Evolutionary conservation across 2,329 filamentous ascomycete species (phyloP).

Genomic region (Colletotrichum lini): DNA sequence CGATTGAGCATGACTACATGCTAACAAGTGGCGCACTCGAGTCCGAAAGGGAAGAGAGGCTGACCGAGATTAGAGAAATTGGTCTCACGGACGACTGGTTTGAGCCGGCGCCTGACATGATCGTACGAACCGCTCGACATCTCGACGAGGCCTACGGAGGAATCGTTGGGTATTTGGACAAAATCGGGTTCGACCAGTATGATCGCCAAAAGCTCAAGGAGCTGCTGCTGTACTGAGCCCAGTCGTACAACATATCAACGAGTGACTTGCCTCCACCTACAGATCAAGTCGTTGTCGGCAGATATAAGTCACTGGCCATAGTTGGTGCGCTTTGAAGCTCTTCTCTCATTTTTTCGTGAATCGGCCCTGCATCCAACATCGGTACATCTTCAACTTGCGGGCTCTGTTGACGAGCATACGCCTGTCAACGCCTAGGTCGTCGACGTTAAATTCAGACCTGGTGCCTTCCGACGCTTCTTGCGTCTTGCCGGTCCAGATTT

Average conservation of each 20-base stretch:
- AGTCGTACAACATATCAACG: background rate
- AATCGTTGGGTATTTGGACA: constrained; percentile 74
- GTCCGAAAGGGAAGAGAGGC: constrained; percentile 72
- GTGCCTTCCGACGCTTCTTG: constrained; percentile 48
- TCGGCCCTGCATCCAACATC: constrained; percentile 92
- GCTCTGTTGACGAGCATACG: constrained; percentile 94
- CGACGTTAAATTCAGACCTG: constrained; percentile 73
- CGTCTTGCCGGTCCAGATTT: constrained; percentile 78
- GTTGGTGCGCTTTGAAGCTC: constrained; percentile 13
- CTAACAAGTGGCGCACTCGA: constrained; percentile 73
- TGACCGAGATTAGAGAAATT: constrained; percentile 78
- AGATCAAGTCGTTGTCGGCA: background rate
- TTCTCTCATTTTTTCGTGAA: constrained; percentile 77
- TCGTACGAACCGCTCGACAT: constrained; percentile 70
- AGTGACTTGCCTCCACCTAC: background rate
- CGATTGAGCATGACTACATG: constrained; percentile 80
- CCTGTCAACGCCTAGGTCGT: constrained; percentile 87
- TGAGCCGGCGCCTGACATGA: constrained; percentile 74
- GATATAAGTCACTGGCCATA: constrained; percentile 14
- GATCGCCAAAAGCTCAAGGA: constrained; percentile 60
- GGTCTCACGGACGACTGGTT: constrained; percentile 83
- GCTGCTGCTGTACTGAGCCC: constrained; percentile 57
- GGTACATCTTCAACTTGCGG: constrained; percentile 95
- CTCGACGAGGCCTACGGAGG: constrained; percentile 76
- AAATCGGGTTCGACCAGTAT: constrained; percentile 69